These are phyloP conservation scores for Xanthoconium stramineum DNA, from an alignment of 768 basidiomycete genomes.

Conservation along the genomic window DNA sequence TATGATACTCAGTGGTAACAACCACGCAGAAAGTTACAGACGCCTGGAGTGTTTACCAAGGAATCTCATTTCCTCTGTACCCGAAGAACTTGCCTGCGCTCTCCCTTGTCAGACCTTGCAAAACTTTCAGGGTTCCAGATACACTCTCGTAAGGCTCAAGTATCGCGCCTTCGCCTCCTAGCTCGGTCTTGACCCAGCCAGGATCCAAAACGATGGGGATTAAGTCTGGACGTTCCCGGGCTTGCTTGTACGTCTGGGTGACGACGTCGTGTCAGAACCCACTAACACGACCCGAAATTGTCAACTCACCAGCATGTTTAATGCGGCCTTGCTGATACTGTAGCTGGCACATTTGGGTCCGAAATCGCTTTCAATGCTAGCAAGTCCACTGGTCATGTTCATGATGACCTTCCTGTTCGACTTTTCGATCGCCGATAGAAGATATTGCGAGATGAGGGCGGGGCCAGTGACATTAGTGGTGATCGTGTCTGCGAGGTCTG, in stretches of 20 bases:
- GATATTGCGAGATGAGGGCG: slow-evolving; percentile 27
- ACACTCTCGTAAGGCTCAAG: slow-evolving; percentile 32
- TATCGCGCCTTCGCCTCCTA: slow-evolving; percentile 34
- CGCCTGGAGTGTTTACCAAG: slow-evolving; percentile 1
- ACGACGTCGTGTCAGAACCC: background rate
- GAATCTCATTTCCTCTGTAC: slow-evolving; percentile 9
- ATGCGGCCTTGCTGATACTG: slow-evolving; percentile 11
- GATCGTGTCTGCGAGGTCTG: slow-evolving; percentile 18
- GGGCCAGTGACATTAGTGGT: slow-evolving; percentile 34
- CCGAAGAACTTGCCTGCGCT: slow-evolving; percentile 9
- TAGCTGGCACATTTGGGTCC: slow-evolving; percentile 4
- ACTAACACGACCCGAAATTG: background rate
- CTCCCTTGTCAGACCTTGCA: background rate
- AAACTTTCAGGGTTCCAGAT: slow-evolving; percentile 15
- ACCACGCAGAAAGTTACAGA: too few relatives aligned
- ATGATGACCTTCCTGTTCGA: slow-evolving; percentile 33
- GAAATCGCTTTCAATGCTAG: slow-evolving; percentile 25
- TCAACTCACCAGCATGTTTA: slow-evolving; percentile 13
- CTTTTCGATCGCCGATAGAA: slow-evolving; percentile 34
- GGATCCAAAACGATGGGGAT: slow-evolving; percentile 35
- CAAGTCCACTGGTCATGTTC: slow-evolving; percentile 34
- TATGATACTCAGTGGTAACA: too few relatives aligned
- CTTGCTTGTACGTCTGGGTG: slow-evolving; percentile 15
- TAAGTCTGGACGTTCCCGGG: slow-evolving; percentile 14
- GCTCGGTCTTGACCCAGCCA: slow-evolving; percentile 43